Evolutionary conservation across 2,329 filamentous ascomycete species (phyloP).

Genomic region (Chaetomiaceae sp.): DNA sequence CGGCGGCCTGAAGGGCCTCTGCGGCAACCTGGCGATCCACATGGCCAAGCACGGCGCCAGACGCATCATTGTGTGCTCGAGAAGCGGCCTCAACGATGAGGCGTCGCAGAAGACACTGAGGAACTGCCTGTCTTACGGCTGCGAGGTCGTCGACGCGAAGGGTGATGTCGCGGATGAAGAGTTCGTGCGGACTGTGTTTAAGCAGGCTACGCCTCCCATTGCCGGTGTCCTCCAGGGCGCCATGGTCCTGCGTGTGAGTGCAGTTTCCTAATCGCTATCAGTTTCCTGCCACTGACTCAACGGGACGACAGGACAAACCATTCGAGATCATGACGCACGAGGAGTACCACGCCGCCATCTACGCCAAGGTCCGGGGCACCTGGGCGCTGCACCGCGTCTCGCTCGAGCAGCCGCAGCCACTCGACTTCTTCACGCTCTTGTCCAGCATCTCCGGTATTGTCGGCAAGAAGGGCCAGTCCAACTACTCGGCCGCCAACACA

Average conservation of each 20-base stretch:
- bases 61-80: slow-evolving; percentile 29
- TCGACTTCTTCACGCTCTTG: slow-evolving; percentile 38
- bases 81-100: slow-evolving; percentile 32
- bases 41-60: slow-evolving; percentile 33
- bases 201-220: not conserved
- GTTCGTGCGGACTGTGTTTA: not conserved
- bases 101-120: slow-evolving; percentile 25
- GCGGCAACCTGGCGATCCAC: slow-evolving; percentile 33
- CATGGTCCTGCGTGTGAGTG: not conserved
- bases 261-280: not conserved
- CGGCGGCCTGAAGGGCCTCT: slow-evolving; percentile 36
- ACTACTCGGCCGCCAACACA: slow-evolving; percentile 40
- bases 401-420: not conserved
- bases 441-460: slow-evolving; percentile 34
- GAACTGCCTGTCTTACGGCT: slow-evolving; percentile 13
- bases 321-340: not conserved
- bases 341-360: not conserved
- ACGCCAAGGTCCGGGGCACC: not conserved
- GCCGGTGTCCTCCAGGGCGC: not conserved
- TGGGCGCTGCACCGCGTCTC: not conserved
- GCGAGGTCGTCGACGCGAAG: not conserved
- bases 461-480: slow-evolving; percentile 37
- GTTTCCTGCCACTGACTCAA: not conserved
- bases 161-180: not conserved
- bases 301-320: not conserved